phyloP scores from a whole-genome alignment of 2,329 filamentous ascomycete species.

The Elsinoe arachidis region DNA sequence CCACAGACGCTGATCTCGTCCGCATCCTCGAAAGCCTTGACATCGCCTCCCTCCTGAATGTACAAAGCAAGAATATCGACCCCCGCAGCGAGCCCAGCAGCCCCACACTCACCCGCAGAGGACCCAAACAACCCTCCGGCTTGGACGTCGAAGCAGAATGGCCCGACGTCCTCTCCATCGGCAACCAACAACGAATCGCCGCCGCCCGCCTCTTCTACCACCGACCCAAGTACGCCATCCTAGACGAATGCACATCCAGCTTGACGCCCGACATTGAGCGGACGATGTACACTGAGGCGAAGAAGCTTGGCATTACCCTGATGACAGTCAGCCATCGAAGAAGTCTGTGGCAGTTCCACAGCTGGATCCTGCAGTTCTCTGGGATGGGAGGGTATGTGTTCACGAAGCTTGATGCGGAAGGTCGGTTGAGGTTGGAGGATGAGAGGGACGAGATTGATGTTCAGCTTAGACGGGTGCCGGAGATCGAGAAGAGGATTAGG shows the following conservation, averaged over 20 bases:
- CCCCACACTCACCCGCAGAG: constrained; percentile 11
- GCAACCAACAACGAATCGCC: constrained; percentile 88
- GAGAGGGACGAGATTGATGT: constrained; percentile 92
- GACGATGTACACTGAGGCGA: constrained; percentile 95
- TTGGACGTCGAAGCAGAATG: constrained; percentile 96
- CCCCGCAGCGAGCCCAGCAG: background rate
- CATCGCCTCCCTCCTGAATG: constrained; percentile 71
- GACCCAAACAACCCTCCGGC: constrained; percentile 34
- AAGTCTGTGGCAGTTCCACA: constrained; percentile 95
- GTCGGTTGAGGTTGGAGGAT: constrained; percentile 76
- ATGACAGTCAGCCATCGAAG: constrained; percentile 93
- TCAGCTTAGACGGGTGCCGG: constrained; percentile 73
- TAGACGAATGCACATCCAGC: constrained; percentile 92
- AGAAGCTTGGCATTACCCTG: constrained; percentile 80
- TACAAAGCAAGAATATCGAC: constrained; percentile 44
- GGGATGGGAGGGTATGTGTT: constrained; percentile 89
- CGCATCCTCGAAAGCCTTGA: constrained; percentile 69
- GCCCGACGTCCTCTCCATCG: constrained; percentile 86
- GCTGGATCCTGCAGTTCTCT: constrained; percentile 90
- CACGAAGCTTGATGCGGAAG: constrained; percentile 79
- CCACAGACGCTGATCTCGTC: constrained; percentile 73
- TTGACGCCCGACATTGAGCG: constrained; percentile 94
- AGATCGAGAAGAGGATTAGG: constrained; percentile 73
- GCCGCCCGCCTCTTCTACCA: constrained; percentile 97
- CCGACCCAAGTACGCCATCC: constrained; percentile 81